Conservation (phyloP, 441 rosid genomes). For the Geranium incanum region DNA sequence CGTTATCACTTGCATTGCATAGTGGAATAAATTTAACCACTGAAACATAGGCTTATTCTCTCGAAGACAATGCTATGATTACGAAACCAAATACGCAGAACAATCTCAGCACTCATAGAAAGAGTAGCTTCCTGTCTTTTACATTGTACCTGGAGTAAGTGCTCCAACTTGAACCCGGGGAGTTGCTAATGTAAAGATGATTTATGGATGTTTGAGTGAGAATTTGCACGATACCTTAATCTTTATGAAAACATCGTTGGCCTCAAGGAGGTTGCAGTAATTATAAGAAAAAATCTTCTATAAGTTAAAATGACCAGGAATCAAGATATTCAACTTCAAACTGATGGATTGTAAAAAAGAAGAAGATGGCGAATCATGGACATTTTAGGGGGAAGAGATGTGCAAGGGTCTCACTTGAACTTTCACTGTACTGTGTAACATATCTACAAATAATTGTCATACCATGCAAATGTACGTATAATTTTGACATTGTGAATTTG, state of each 20-base stretch:
- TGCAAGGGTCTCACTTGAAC: neutral
- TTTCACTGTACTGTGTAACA: neutral
- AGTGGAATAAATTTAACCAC: neutral
- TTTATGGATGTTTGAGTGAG: neutral
- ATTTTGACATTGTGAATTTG: neutral
- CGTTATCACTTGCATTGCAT: neutral
- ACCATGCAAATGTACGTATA: neutral
- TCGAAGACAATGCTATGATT: neutral
- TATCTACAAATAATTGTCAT: neutral
- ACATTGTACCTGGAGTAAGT: neutral
- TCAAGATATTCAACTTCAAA: neutral
- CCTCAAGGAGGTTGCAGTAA: neutral
- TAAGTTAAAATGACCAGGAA: neutral
- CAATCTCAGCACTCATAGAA: neutral
- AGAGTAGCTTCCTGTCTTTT: neutral
- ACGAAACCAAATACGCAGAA: neutral
- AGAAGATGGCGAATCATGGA: neutral
- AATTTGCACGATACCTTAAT: neutral
- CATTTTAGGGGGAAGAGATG: neutral
- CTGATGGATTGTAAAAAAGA: neutral
- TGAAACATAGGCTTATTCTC: neutral
- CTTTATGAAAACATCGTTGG: neutral
- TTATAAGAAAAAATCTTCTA: neutral
- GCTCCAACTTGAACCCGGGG: neutral
- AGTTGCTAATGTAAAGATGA: neutral